A percentile compares a stretch with the other conserved stretches of the same genome.
These are phyloP conservation scores for Nectriaceae sp. DNA, from an alignment of 2,329 filamentous ascomycete species.

Conservation along the genomic window DNA sequence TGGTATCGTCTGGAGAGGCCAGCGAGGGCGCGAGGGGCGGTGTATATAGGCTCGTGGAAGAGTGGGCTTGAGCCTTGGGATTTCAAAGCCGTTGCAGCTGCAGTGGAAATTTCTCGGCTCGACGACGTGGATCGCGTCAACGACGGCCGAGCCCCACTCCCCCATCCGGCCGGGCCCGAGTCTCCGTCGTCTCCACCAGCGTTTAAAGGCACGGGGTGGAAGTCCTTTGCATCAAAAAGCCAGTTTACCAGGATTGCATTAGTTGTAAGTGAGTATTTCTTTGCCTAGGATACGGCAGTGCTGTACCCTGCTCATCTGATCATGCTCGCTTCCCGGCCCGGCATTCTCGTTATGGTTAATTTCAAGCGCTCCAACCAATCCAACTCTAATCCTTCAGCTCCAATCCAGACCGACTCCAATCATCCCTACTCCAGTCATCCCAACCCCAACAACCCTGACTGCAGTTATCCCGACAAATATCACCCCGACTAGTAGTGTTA, in stretches of 20 bases:
- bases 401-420: too few relatives aligned
- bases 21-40: neutral
- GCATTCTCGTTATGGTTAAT: too few relatives aligned
- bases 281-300: too few relatives aligned
- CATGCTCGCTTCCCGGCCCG: too few relatives aligned
- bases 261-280: too few relatives aligned
- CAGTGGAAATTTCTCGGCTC: constrained; percentile 4
- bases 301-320: too few relatives aligned
- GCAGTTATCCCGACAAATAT: too few relatives aligned
- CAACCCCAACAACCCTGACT: too few relatives aligned
- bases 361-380: neutral
- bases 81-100: constrained; percentile 1
- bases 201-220: neutral
- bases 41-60: constrained; percentile 7
- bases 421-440: too few relatives aligned
- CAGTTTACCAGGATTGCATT: neutral
- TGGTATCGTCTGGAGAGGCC: neutral
- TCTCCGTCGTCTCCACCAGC: neutral
- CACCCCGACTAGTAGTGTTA: too few relatives aligned
- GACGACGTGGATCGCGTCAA: neutral
- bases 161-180: constrained; percentile 1
- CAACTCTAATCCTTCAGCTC: too few relatives aligned
- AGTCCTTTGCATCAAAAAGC: neutral
- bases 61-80: constrained; percentile 2
- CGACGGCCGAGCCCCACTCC: neutral